These are phyloP conservation scores for Physcomitrium patens DNA, from an alignment of 225 moss, liverwort and hornwort species.

Conservation along the genomic window DNA sequence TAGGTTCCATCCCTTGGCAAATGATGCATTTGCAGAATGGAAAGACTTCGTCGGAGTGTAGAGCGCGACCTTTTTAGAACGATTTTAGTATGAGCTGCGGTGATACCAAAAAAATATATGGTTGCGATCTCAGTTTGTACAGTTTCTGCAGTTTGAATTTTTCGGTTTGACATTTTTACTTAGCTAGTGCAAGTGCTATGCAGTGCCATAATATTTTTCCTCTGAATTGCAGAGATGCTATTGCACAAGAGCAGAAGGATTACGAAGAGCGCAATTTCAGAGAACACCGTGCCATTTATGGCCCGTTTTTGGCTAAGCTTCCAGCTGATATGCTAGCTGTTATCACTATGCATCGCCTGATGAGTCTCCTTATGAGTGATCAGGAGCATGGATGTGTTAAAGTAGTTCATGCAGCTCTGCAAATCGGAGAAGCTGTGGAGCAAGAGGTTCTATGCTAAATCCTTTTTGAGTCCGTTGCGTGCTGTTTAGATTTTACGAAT, in stretches of 20 bases:
- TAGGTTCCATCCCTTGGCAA: background rate
- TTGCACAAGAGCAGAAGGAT: constrained; percentile 63
- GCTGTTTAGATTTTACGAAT: background rate
- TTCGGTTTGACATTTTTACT: background rate
- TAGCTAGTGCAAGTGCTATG: background rate
- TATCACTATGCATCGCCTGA: constrained; percentile 90
- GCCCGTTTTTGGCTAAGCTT: constrained; percentile 67
- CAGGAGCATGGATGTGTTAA: constrained; percentile 74
- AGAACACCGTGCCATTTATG: constrained; percentile 72
- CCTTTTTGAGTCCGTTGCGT: constrained; percentile 8
- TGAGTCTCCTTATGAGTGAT: constrained; percentile 84
- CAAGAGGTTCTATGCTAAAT: constrained; percentile 58
- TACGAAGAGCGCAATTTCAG: constrained; percentile 42
- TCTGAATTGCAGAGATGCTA: constrained; percentile 63
- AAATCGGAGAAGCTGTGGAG: constrained; percentile 94
- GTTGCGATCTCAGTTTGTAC: too few species aligned
- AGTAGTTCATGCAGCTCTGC: constrained; percentile 71
- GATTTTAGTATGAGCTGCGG: background rate
- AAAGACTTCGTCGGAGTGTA: background rate
- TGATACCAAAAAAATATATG: background rate
- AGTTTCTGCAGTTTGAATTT: background rate
- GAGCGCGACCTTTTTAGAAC: background rate
- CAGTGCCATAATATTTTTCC: background rate
- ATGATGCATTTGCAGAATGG: background rate
- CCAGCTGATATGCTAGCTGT: constrained; percentile 96